A percentile compares a stretch with the other conserved stretches of the same genome.
Conservation (phyloP, 305 asterid species). For the Striga hermonthica region DNA sequence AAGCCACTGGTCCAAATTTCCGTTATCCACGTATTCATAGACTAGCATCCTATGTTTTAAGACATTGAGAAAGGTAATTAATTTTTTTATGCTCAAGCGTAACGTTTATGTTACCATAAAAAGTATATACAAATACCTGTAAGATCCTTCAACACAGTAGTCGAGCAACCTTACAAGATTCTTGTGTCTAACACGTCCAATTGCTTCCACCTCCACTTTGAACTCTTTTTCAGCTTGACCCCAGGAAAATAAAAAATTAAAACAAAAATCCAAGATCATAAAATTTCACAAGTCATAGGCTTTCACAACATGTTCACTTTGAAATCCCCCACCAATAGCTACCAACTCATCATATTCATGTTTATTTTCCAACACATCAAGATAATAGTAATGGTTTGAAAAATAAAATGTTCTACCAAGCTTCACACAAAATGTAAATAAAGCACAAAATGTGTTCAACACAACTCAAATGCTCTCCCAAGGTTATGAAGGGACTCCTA, state of each 20-base stretch:
- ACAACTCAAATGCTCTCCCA: too few relatives aligned
- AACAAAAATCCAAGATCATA: too few relatives aligned
- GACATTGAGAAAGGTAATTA: slow-evolving; percentile 26
- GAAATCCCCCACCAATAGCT: too few relatives aligned
- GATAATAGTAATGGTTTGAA: too few relatives aligned
- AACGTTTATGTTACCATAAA: background rate
- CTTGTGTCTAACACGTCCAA: slow-evolving; percentile 66
- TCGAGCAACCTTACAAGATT: slow-evolving; percentile 52
- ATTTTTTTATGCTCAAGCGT: slow-evolving; percentile 2
- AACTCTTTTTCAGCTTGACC: slow-evolving; percentile 64
- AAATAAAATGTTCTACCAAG: too few relatives aligned
- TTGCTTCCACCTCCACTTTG: slow-evolving; percentile 57
- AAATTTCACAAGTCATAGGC: too few relatives aligned
- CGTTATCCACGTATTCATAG: slow-evolving; percentile 55
- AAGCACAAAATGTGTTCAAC: too few relatives aligned
- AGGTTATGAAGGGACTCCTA: too few relatives aligned
- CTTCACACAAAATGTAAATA: too few relatives aligned
- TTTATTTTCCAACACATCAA: too few relatives aligned
- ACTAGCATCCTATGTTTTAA: slow-evolving; percentile 48
- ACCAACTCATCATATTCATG: too few relatives aligned
- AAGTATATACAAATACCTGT: slow-evolving; percentile 37
- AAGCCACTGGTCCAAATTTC: slow-evolving; percentile 61
- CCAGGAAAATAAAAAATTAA: slow-evolving; percentile 32
- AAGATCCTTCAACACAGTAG: slow-evolving; percentile 56
- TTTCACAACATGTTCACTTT: too few relatives aligned